Evolutionary conservation across 2,329 filamentous ascomycete genomes (phyloP).

Genomic region (Aureobasidium sp.): DNA sequence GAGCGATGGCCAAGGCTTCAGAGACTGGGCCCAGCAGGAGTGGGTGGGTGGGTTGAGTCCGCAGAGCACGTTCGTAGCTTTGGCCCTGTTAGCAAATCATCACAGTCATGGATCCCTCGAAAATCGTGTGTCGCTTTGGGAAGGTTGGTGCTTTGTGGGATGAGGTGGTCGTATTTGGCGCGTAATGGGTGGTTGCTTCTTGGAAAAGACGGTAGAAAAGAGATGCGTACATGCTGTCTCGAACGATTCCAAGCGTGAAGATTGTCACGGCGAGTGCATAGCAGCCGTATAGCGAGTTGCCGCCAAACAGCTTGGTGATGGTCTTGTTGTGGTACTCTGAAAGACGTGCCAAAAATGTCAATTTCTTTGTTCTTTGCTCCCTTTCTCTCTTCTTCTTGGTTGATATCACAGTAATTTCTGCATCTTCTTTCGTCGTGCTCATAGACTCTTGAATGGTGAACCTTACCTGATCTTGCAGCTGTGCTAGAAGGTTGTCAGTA

Average conservation of each 20-base stretch:
- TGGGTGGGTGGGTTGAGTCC: conserved; percentile 66
- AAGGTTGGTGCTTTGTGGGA: background rate
- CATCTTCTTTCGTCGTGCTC: conserved; percentile 15
- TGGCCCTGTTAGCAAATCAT: conserved; percentile 19
- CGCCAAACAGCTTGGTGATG: conserved; percentile 78
- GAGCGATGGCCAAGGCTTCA: conserved; percentile 57
- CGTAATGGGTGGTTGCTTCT: conserved; percentile 6
- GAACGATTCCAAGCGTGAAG: conserved; percentile 82
- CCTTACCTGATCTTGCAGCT: conserved; percentile 68
- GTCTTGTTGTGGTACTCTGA: conserved; percentile 85
- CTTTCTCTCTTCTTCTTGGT: background rate
- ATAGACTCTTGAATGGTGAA: conserved; percentile 17
- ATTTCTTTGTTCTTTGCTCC: background rate
- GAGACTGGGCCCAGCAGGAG: conserved; percentile 54
- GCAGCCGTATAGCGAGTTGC: conserved; percentile 70
- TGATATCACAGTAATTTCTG: background rate
- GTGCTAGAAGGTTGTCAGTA: conserved; percentile 48
- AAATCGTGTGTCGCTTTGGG: conserved; percentile 3
- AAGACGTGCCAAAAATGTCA: background rate
- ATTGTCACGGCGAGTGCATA: conserved; percentile 84
- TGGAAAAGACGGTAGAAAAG: background rate
- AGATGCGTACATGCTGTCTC: conserved; percentile 52
- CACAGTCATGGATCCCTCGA: background rate
- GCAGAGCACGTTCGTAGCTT: conserved; percentile 78
- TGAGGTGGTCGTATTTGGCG: background rate